phyloP scores from a whole-genome alignment of 371 early-diverging fungal genomes.

The Mucor velutinosus region DNA sequence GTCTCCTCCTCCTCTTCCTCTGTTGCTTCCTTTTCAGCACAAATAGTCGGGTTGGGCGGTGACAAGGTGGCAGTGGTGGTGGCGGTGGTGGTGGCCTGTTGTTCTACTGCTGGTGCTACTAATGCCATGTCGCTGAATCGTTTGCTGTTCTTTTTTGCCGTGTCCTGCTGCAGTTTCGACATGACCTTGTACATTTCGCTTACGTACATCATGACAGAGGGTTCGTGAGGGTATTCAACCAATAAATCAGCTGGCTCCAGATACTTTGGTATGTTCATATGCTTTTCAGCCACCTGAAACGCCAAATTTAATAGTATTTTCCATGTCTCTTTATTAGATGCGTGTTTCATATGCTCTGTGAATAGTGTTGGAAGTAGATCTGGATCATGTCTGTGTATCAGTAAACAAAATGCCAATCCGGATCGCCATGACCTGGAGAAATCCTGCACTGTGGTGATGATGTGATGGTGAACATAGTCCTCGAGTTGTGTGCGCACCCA shows the following conservation, averaged over 20 bases:
- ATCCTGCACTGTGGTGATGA: conserved; percentile 60
- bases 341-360: conserved; percentile 25
- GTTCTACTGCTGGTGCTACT: neutral
- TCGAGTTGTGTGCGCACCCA: conserved; percentile 72
- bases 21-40: neutral
- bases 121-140: conserved; percentile 13
- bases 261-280: conserved; percentile 39
- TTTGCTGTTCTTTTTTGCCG: conserved; percentile 11
- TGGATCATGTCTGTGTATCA: conserved; percentile 72
- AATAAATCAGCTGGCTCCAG: conserved; percentile 43
- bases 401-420: conserved; percentile 70
- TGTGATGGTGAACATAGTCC: conserved; percentile 53
- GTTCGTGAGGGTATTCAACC: conserved; percentile 51
- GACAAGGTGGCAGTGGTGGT: neutral
- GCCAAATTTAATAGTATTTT: conserved; percentile 25
- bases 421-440: conserved; percentile 74
- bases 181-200: conserved; percentile 47
- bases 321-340: conserved; percentile 34
- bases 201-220: conserved; percentile 53
- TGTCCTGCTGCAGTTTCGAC: conserved; percentile 24
- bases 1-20: neutral
- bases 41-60: neutral
- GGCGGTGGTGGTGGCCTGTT: neutral
- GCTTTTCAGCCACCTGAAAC: conserved; percentile 38
- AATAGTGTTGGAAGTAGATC: conserved; percentile 60